These are phyloP conservation scores for Cyclotella sp. DNA, from an alignment of 108 stramenopile species.

Conservation along the genomic window DNA sequence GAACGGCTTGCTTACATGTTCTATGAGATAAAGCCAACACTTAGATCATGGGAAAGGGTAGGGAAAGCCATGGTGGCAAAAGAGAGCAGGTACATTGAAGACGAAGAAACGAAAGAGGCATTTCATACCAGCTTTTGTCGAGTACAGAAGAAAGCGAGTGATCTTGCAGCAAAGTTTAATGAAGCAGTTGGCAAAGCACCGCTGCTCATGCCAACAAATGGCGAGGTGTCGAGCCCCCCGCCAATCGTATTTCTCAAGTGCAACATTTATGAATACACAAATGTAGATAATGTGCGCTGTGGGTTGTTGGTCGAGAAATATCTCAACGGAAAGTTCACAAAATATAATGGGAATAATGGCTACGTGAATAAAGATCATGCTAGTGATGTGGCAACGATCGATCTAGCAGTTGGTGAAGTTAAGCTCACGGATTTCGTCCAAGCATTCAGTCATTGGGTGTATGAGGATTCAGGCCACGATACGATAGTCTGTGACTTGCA, in stretches of 20 bases:
- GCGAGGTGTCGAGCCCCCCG: slow-evolving; percentile 43
- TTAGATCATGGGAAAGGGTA: slow-evolving; percentile 28
- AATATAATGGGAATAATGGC: slow-evolving; percentile 64
- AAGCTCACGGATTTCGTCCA: slow-evolving; percentile 53
- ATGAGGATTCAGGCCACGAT: slow-evolving; percentile 28
- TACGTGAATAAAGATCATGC: slow-evolving; percentile 23
- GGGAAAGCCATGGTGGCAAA: slow-evolving; percentile 48
- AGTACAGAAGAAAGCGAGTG: slow-evolving; percentile 35
- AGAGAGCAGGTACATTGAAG: slow-evolving; percentile 43
- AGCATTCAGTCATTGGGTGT: slow-evolving; percentile 55
- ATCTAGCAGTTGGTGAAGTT: slow-evolving; percentile 40
- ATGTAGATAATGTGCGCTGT: slow-evolving; percentile 18
- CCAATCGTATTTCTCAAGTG: slow-evolving; percentile 46
- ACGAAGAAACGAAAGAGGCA: slow-evolving; percentile 40
- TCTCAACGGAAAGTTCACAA: slow-evolving; percentile 55
- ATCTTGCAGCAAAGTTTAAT: slow-evolving; percentile 41
- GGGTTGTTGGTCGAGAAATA: slow-evolving; percentile 49
- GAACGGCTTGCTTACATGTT: slow-evolving; percentile 53
- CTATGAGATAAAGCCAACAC: slow-evolving; percentile 38
- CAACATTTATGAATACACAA: slow-evolving; percentile 51
- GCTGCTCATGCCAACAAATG: slow-evolving; percentile 31
- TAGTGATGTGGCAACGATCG: slow-evolving; percentile 15
- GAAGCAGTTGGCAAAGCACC: slow-evolving; percentile 35
- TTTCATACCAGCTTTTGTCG: slow-evolving; percentile 51
- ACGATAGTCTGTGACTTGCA: slow-evolving; percentile 48